phyloP scores from a whole-genome alignment of 768 basidiomycete genomes.

The Pisolithus microcarpus region DNA sequence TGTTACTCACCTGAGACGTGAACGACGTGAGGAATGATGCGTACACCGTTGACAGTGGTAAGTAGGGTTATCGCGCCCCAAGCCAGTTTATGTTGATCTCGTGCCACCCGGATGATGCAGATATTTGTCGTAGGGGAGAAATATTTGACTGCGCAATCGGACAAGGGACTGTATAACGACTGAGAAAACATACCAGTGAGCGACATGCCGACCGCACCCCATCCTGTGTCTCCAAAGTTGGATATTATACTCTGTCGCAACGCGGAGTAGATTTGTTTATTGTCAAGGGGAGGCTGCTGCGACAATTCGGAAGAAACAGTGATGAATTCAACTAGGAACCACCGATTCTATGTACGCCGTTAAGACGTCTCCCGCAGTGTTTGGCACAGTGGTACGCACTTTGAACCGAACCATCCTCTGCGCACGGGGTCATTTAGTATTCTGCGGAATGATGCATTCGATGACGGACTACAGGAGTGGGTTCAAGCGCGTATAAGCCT shows the following conservation, averaged over 20 bases:
- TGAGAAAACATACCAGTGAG: conserved; percentile 48
- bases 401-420: neutral
- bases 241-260: conserved; percentile 59
- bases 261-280: conserved; percentile 62
- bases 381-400: neutral
- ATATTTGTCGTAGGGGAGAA: conserved; percentile 78
- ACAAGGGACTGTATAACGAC: neutral
- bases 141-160: conserved; percentile 62
- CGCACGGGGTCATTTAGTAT: too few relatives aligned
- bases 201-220: conserved; percentile 72
- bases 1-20: conserved; percentile 64
- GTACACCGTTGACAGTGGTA: conserved; percentile 48
- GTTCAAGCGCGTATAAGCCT: conserved; percentile 9
- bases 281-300: conserved; percentile 33
- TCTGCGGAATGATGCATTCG: too few relatives aligned
- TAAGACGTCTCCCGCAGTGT: neutral
- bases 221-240: conserved; percentile 81
- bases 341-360: conserved; percentile 58
- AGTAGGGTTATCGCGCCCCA: conserved; percentile 77
- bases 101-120: conserved; percentile 78
- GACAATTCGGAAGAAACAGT: conserved; percentile 25
- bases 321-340: conserved; percentile 84
- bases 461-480: too few relatives aligned
- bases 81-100: conserved; percentile 72
- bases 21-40: conserved; percentile 67